These are phyloP conservation scores for Phyllosticta paracitricarpa DNA, from an alignment of 2,329 filamentous ascomycete genomes.

Conservation along the genomic window DNA sequence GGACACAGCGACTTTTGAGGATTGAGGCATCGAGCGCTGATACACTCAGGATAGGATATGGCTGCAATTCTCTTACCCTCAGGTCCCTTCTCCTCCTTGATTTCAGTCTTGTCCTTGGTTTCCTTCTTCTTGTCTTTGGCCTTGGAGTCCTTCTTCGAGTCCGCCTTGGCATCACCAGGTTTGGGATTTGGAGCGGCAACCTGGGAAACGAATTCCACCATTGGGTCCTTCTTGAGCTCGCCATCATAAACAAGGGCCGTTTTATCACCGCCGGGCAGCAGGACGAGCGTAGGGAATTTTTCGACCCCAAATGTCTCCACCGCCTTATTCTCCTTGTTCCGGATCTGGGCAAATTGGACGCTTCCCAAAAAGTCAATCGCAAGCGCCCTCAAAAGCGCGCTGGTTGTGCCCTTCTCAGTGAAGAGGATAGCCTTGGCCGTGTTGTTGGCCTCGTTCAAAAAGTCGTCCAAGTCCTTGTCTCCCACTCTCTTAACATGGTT, in stretches of 20 bases:
- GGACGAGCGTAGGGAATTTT: constrained; percentile 69
- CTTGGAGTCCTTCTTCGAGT: constrained; percentile 31
- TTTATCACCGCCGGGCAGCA: constrained; percentile 62
- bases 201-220: constrained; percentile 75
- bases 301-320: constrained; percentile 66
- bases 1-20: no score
- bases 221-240: constrained; percentile 72
- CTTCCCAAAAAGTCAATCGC: constrained; percentile 84
- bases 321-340: constrained; percentile 65
- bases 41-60: no score
- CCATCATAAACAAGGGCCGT: constrained; percentile 67
- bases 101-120: constrained; percentile 31
- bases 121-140: constrained; percentile 21
- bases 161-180: constrained; percentile 41
- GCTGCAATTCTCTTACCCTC: neutral
- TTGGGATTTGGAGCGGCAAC: constrained; percentile 71
- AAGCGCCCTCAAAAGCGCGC: constrained; percentile 69
- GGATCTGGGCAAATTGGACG: constrained; percentile 71
- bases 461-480: constrained; percentile 68
- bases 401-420: constrained; percentile 83
- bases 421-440: constrained; percentile 82
- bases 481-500: constrained; percentile 79
- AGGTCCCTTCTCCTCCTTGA: constrained; percentile 16
- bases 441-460: constrained; percentile 57
- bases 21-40: no score